phyloP scores from a whole-genome alignment of 2,329 filamentous ascomycete genomes.

The Pestalotiopsis fici region DNA sequence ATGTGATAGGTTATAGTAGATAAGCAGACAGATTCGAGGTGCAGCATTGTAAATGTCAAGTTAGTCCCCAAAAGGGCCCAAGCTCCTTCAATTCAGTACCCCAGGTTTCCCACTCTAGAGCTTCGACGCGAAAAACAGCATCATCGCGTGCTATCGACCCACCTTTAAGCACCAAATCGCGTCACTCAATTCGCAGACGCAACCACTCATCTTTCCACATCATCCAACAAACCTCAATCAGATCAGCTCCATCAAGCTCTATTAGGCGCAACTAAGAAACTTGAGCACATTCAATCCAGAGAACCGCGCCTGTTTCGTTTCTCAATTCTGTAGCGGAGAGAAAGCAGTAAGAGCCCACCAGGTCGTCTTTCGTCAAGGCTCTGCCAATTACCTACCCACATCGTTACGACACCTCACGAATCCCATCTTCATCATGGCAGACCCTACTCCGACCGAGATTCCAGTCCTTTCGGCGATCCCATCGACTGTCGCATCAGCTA shows the following conservation, averaged over 20 bases:
- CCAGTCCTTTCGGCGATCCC: conserved; percentile 28
- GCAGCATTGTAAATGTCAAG: neutral
- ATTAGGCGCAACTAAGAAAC: neutral
- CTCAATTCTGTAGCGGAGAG: neutral
- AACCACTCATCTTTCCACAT: neutral
- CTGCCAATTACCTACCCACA: neutral
- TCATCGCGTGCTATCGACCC: conserved; percentile 2
- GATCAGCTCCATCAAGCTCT: neutral
- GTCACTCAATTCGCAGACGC: neutral
- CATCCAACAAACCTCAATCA: neutral
- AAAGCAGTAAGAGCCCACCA: neutral
- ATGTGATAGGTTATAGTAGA: no score
- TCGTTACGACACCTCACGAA: neutral
- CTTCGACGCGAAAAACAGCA: conserved; percentile 3
- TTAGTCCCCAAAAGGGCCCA: neutral
- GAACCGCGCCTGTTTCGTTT: neutral
- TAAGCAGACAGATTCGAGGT: neutral
- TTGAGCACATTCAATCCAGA: neutral
- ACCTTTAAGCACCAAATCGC: conserved; percentile 3
- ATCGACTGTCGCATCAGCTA: conserved; percentile 26
- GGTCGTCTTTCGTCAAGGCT: neutral
- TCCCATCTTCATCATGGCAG: conserved; percentile 26
- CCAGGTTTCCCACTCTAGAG: neutral
- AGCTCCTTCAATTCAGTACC: neutral
- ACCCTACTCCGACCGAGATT: conserved; percentile 27